Evolutionary conservation across 306 rosid genomes (phyloP).

Genomic region (Purshia tridentata): DNA sequence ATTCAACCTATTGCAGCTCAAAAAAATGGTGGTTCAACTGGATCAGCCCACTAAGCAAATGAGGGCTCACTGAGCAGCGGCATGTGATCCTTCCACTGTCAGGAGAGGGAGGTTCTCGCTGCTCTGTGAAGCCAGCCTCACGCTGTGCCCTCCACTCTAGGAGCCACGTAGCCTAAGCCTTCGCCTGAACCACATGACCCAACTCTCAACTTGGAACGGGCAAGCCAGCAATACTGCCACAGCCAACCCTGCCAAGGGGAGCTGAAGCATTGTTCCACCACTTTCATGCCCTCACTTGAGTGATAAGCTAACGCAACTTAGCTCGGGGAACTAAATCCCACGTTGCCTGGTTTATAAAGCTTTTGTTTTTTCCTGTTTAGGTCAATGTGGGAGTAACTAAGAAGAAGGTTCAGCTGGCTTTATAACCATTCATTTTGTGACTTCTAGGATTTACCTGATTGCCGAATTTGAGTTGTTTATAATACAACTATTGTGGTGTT

Average conservation of each 20-base stretch:
- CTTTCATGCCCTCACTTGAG: not conserved
- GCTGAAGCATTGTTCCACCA: not conserved
- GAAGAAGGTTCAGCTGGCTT: not conserved
- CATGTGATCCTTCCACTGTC: not conserved
- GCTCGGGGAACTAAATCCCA: not conserved
- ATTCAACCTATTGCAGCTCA: no score
- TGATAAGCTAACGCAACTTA: not conserved
- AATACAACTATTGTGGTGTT: no score
- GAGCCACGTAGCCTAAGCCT: not conserved
- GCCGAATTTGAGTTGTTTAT: no score
- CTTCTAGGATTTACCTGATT: no score
- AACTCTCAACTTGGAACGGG: not conserved
- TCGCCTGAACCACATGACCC: not conserved
- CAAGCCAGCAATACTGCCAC: not conserved
- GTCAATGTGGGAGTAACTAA: not conserved
- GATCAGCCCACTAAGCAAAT: not conserved
- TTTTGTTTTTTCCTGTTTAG: not conserved
- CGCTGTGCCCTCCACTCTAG: not conserved
- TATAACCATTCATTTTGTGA: no score
- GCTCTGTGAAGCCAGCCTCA: constrained; percentile 3
- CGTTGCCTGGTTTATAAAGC: not conserved
- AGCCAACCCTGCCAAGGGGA: not conserved
- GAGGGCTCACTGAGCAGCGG: not conserved
- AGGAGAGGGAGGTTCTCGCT: not conserved
- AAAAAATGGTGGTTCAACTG: not conserved